Percentiles rank a stretch among this genome's conserved stretches.
Conservation (phyloP, 352 stramenopile genomes). For the Phytophthora macrochlamydospora region DNA sequence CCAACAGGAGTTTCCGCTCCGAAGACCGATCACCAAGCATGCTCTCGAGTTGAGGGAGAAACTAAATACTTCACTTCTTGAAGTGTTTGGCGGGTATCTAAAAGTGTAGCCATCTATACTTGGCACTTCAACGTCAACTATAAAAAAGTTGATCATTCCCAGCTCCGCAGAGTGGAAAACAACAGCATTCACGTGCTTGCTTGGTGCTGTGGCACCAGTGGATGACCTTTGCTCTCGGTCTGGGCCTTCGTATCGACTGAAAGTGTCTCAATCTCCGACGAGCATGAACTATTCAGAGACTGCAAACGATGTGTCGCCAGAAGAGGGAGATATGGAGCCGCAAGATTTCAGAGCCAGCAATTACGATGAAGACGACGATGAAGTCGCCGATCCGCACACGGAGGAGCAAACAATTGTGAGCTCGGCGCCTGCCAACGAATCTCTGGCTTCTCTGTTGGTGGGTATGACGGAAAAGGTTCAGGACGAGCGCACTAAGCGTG, state of each 20-base stretch:
- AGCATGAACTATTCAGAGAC: conserved; percentile 16
- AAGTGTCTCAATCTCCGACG: not conserved
- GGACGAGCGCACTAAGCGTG: conserved; percentile 52
- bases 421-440: conserved; percentile 26
- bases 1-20: conserved; percentile 27
- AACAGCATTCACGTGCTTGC: not conserved
- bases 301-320: not conserved
- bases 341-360: conserved; percentile 6
- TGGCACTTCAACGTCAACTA: conserved; percentile 24
- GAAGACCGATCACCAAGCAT: conserved; percentile 12
- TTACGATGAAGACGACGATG: conserved; percentile 12
- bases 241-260: not conserved
- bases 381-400: conserved; percentile 7
- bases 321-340: conserved; percentile 16
- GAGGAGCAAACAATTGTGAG: conserved; percentile 3
- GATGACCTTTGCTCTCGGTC: too few species aligned
- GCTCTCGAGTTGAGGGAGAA: not conserved
- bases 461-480: conserved; percentile 72
- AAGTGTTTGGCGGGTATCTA: conserved; percentile 1
- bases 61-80: not conserved
- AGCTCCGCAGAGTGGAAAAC: conserved; percentile 12
- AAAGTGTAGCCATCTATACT: conserved; percentile 31
- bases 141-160: conserved; percentile 18
- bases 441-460: conserved; percentile 56
- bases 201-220: not conserved